phyloP scores from a whole-genome alignment of 257 asterid genomes.

The Asclepias syriaca region DNA sequence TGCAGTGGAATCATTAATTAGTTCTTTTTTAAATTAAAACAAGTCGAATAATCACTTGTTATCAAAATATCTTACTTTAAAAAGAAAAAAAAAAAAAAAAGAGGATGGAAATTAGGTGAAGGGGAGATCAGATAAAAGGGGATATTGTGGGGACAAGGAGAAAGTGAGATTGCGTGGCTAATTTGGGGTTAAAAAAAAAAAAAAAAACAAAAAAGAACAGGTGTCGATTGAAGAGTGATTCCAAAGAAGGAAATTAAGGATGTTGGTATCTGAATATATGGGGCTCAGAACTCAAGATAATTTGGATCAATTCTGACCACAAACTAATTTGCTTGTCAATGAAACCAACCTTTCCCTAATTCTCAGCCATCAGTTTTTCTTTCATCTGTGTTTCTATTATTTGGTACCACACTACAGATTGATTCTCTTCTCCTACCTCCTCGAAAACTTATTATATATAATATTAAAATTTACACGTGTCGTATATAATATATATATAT shows the following conservation, averaged over 20 bases:
- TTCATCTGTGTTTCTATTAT: neutral
- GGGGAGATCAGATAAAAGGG: neutral
- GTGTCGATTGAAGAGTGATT: constrained; percentile 2
- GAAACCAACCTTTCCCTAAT: constrained; percentile 35
- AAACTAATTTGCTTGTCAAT: constrained; percentile 17
- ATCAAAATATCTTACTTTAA: no score
- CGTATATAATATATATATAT: no score
- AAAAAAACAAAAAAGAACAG: neutral
- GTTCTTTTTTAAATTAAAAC: no score
- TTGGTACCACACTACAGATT: no score
- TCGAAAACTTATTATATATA: no score
- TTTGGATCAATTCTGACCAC: constrained; percentile 33
- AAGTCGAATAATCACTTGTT: no score
- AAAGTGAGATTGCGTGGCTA: constrained; percentile 19
- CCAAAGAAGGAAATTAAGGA: constrained; percentile 6
- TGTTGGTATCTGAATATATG: constrained; percentile 1
- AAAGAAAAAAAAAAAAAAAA: no score
- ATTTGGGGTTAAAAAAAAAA: neutral
- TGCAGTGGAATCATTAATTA: no score
- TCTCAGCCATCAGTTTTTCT: constrained; percentile 35
- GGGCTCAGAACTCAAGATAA: neutral
- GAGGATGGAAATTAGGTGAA: neutral
- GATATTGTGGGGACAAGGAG: neutral
- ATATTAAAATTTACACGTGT: no score
- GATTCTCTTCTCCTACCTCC: no score